These are phyloP conservation scores for Arabis hirsuta DNA, from an alignment of 345 rosid species.

Conservation along the genomic window DNA sequence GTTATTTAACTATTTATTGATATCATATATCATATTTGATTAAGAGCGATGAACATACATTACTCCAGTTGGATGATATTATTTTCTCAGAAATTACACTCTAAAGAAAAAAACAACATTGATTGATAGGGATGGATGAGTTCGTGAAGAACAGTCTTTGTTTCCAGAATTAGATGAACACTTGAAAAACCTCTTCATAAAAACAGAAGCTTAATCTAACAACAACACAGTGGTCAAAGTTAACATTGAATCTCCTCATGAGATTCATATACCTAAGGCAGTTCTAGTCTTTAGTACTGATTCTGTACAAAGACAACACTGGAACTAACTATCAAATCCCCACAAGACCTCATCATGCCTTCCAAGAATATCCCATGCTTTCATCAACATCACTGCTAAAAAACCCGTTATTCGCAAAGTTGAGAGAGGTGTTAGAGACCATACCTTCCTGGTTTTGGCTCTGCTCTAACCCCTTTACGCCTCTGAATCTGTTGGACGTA, in stretches of 20 bases:
- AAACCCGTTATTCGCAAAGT: slow-evolving; percentile 61
- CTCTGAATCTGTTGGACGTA: slow-evolving; percentile 84
- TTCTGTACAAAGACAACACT: slow-evolving; percentile 30
- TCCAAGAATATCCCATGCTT: slow-evolving; percentile 68
- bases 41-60: too few relatives aligned
- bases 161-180: slow-evolving; percentile 26
- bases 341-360: slow-evolving; percentile 37
- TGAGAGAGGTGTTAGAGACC: slow-evolving; percentile 66
- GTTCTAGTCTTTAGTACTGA: slow-evolving; percentile 37
- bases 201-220: slow-evolving; percentile 34
- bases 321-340: slow-evolving; percentile 30
- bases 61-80: too few relatives aligned
- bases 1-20: too few relatives aligned
- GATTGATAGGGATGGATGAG: slow-evolving; percentile 11
- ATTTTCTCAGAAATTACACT: too few relatives aligned
- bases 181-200: slow-evolving; percentile 29
- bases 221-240: slow-evolving; percentile 19
- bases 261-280: slow-evolving; percentile 38
- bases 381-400: slow-evolving; percentile 76
- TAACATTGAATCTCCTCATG: slow-evolving; percentile 30
- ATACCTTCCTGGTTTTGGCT: slow-evolving; percentile 59
- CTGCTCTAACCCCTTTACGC: slow-evolving; percentile 42
- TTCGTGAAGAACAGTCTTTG: slow-evolving; percentile 17
- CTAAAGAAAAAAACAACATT: not conserved
- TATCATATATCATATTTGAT: too few relatives aligned